Percentiles rank a stretch among this genome's conserved stretches.
These are phyloP conservation scores for Theileria annulata DNA, from an alignment of 169 alveolate species.

Conservation along the genomic window DNA sequence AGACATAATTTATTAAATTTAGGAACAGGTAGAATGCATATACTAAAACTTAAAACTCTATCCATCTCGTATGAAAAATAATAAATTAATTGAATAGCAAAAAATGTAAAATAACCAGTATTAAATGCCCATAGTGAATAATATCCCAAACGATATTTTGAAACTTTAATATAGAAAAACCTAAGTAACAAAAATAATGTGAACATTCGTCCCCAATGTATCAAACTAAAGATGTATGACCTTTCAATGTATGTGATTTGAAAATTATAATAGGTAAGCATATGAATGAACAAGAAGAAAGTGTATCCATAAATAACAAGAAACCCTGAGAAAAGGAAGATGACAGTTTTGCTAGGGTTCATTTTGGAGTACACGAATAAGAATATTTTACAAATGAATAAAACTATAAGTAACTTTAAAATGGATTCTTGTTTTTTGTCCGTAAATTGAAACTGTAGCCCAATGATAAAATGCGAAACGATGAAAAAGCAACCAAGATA, in stretches of 20 bases:
- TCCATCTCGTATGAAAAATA: background rate
- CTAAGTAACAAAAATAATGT: background rate
- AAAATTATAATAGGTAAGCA: background rate
- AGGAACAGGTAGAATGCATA: background rate
- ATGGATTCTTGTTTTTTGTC: background rate
- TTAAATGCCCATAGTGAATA: background rate
- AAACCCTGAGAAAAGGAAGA: background rate
- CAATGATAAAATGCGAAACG: background rate
- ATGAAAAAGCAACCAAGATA: background rate
- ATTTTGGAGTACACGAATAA: background rate
- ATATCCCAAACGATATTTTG: background rate
- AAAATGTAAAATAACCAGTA: background rate
- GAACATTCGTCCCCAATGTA: background rate
- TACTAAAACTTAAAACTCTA: background rate
- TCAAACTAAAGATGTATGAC: background rate
- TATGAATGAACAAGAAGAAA: background rate
- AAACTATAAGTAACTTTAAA: background rate
- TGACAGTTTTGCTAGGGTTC: background rate
- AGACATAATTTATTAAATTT: background rate
- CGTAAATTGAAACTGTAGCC: background rate
- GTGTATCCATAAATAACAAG: background rate
- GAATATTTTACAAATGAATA: background rate
- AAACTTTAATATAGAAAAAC: background rate
- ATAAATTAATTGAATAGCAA: background rate
- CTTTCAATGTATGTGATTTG: background rate